phyloP scores from a whole-genome alignment of 1,284 basidiomycete species.

The Cerrena zonata region DNA sequence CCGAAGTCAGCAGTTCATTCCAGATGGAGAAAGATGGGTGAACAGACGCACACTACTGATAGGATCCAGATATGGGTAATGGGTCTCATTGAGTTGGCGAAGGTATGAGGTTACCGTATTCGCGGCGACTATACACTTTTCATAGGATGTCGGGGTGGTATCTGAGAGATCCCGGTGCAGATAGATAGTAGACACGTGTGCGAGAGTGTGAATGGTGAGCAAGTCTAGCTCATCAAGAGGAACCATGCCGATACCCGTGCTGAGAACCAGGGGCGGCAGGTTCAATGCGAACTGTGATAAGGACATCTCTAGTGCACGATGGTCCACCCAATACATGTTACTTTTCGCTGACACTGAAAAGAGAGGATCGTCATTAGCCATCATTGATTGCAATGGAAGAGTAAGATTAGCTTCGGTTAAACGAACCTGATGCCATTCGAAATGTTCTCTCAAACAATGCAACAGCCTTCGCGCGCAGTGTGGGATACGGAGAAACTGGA shows the following conservation, averaged over 20 bases:
- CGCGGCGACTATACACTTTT: conserved; percentile 39
- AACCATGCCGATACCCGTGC: conserved; percentile 22
- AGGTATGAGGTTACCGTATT: conserved; percentile 41
- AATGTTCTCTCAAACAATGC: conserved; percentile 48
- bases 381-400: not conserved
- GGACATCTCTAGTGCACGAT: conserved; percentile 37
- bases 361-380: conserved; percentile 7
- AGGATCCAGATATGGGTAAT: conserved; percentile 49
- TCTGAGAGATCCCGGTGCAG: conserved; percentile 37
- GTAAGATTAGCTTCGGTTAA: conserved; percentile 5
- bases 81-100: conserved; percentile 40
- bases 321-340: conserved; percentile 31
- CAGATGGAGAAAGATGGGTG: conserved; percentile 1
- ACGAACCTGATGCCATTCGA: conserved; percentile 38
- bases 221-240: conserved; percentile 37
- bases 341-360: conserved; percentile 19
- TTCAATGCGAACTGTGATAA: conserved; percentile 37
- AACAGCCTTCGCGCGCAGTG: conserved; percentile 43
- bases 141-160: conserved; percentile 25
- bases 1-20: not conserved
- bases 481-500: conserved; percentile 17
- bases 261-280: conserved; percentile 35
- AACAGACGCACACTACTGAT: conserved; percentile 36
- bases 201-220: conserved; percentile 45
- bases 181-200: conserved; percentile 47